Evolutionary conservation across 2,329 filamentous ascomycete genomes (phyloP).

Genomic region (Aureobasidium sp.): DNA sequence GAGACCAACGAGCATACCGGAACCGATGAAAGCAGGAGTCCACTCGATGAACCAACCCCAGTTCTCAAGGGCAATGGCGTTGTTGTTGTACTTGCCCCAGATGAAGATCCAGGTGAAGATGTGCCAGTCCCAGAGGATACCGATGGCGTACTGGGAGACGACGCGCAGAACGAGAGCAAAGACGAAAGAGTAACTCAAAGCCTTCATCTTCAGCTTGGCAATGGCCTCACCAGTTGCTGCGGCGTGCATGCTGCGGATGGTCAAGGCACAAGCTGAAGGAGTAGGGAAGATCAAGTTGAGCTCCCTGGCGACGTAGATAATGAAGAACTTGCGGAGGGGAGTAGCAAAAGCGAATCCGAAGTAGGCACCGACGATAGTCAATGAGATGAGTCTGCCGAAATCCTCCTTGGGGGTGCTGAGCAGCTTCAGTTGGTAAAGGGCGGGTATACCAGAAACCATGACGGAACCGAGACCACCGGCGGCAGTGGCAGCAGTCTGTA

Average conservation of each 20-base stretch:
- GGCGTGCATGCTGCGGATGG: conserved; percentile 54
- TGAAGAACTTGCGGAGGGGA: conserved; percentile 30
- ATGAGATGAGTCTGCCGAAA: conserved; percentile 50
- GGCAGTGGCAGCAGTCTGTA: conserved; percentile 50
- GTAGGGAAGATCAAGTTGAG: conserved; percentile 52
- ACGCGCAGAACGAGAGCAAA: conserved; percentile 45
- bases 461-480: conserved; percentile 49
- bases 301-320: conserved; percentile 47
- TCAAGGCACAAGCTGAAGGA: conserved; percentile 50
- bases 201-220: conserved; percentile 50
- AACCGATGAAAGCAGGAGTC: conserved; percentile 54
- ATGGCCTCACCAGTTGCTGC: conserved; percentile 41
- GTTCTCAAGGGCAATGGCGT: conserved; percentile 45
- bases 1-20: conserved; percentile 49
- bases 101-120: conserved; percentile 34
- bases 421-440: conserved; percentile 49
- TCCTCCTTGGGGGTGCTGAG: conserved; percentile 45
- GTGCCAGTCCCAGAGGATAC: conserved; percentile 44
- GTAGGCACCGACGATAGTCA: conserved; percentile 53
- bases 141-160: conserved; percentile 50
- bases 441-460: conserved; percentile 51
- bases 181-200: conserved; percentile 43
- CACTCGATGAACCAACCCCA: conserved; percentile 55
- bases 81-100: conserved; percentile 43
- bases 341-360: conserved; percentile 58